phyloP scores from a whole-genome alignment of 2,329 filamentous ascomycete species.

The Colletotrichum tabaci region DNA sequence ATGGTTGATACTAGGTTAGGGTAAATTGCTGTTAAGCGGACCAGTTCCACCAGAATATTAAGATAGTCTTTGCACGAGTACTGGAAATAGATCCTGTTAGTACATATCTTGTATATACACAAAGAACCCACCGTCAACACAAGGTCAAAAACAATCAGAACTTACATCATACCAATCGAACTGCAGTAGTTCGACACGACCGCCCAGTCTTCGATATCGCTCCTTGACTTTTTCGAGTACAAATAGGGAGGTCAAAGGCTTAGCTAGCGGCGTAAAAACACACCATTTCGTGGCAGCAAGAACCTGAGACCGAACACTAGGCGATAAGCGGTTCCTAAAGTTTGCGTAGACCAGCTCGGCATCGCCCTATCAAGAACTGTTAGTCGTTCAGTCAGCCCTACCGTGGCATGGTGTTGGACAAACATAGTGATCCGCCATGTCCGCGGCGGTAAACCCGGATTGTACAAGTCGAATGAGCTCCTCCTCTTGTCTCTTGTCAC shows the following conservation, averaged over 20 bases:
- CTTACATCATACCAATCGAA: constrained; percentile 56
- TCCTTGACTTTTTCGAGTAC: constrained; percentile 51
- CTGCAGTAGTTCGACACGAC: constrained; percentile 53
- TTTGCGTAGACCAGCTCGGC: constrained; percentile 53
- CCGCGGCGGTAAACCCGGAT: constrained; percentile 48
- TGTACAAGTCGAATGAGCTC: constrained; percentile 47
- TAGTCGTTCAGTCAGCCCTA: not conserved
- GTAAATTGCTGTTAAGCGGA: constrained; percentile 2
- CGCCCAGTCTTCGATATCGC: constrained; percentile 51
- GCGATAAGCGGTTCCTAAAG: constrained; percentile 49
- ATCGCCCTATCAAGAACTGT: constrained; percentile 47
- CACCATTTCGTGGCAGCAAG: constrained; percentile 56
- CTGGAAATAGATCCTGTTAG: not conserved
- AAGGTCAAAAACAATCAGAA: not conserved
- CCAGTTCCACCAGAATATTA: constrained; percentile 19
- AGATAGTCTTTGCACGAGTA: constrained; percentile 25
- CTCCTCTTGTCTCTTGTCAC: constrained; percentile 45
- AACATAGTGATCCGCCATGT: constrained; percentile 57
- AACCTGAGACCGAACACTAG: constrained; percentile 39
- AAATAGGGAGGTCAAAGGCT: constrained; percentile 46
- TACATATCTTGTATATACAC: too few species aligned
- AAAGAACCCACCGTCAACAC: too few species aligned
- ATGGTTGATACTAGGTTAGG: constrained; percentile 27
- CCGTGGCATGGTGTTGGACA: constrained; percentile 12
- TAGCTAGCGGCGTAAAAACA: constrained; percentile 48